Evolutionary conservation across 345 rosid genomes (phyloP).

Genomic region (Eucalyptus pauciflora): DNA sequence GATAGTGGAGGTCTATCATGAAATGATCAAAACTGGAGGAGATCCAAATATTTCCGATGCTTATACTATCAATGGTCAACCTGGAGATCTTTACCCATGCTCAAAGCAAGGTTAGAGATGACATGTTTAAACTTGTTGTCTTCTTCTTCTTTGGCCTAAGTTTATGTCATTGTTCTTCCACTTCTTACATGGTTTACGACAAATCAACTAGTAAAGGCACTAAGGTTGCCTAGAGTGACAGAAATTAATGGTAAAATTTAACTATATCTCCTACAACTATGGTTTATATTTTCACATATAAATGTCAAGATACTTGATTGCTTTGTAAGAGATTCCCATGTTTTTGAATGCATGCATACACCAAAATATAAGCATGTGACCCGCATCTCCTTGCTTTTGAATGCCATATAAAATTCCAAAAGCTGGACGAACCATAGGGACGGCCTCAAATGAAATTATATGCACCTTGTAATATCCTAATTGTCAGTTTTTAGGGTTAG

Average conservation of each 20-base stretch:
- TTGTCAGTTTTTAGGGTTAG: background rate
- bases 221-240: background rate
- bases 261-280: background rate
- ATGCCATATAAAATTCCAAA: background rate
- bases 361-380: background rate
- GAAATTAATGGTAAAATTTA: background rate
- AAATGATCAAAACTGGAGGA: conserved; percentile 2
- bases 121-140: background rate
- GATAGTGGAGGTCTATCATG: conserved; percentile 4
- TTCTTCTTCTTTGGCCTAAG: background rate
- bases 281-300: background rate
- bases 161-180: background rate
- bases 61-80: conserved; percentile 25
- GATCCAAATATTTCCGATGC: conserved; percentile 15
- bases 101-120: conserved; percentile 3
- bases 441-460: background rate
- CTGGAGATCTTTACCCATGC: conserved; percentile 29
- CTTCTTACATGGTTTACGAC: background rate
- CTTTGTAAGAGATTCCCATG: background rate
- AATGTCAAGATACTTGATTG: background rate
- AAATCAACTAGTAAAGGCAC: background rate
- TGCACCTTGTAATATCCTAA: background rate
- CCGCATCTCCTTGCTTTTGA: background rate
- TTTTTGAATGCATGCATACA: background rate
- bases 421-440: background rate